Base-by-base conservation (phyloP, 2,329 filamentous ascomycete species). In the Aspergillus cejpii region DNA sequence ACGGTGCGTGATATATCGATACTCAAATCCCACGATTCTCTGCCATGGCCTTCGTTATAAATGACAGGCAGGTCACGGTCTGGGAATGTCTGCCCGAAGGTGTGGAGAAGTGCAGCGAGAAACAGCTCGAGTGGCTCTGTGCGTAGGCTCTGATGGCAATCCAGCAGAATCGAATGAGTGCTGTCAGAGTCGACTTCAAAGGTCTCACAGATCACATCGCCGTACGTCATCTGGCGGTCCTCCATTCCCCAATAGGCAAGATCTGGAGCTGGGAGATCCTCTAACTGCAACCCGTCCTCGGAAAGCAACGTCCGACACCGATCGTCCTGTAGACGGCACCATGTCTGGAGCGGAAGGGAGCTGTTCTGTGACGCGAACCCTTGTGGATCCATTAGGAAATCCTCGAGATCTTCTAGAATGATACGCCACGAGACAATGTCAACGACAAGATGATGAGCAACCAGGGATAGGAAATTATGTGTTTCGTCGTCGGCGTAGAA, bases 1-100 rank as follows among this genome's bases (percentile, higher is more conserved):
- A 75, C 64, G 1, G 73, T 76, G 5, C 70, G 64, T 2, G 72
- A 73, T 4, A 75, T 64, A 38, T 76, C 73, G 38, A 75, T 68
- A 2, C 62, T 63, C 0, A 62, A 39, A 39, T 73, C 64, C 63
- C 72, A 74, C 0, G 67, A 59, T 51, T 75, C 72, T 29, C 73
- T 60, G 6, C 73, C 73, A 37, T 75, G 73, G 0, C 72, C 71
- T 55, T 75, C 73, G 20, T 73, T 74, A 50, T 70, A 71, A 34
- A 75, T 67, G 0, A 67, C 64, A 3, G 72, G 66, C 1, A 67
- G 50, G 1, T 58, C 24, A 15, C 72, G 61, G 37, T 72, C 67
- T 0, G 56, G 52, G 46, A 76, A 76, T 0, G 64, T 62, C 14
- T 62, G 60, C 2, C 62, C 64, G 54, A 75, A 75, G 0, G 73